Conservation (phyloP, 306 rosid genomes). For the Astragalus membranaceus region DNA sequence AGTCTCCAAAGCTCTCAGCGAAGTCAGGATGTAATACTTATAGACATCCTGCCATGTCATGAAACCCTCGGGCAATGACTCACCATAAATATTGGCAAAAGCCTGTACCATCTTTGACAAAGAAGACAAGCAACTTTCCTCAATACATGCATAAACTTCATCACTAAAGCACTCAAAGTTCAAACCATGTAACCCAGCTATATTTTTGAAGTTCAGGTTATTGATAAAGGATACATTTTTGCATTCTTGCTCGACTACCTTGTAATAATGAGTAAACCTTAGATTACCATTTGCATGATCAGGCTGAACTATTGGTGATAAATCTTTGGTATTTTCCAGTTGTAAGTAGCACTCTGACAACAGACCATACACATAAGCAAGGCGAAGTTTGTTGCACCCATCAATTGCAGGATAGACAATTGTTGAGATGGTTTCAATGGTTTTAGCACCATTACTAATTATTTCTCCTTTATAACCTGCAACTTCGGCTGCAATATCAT, state of each 20-base stretch:
- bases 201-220: constrained; percentile 80
- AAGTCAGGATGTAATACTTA: constrained; percentile 51
- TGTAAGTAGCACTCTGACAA: constrained; percentile 75
- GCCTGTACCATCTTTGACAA: constrained; percentile 79
- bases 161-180: constrained; percentile 55
- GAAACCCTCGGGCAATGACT: constrained; percentile 60
- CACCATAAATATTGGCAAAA: constrained; percentile 38
- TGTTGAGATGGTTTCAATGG: constrained; percentile 59
- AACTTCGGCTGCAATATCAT: constrained; percentile 71
- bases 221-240: constrained; percentile 49
- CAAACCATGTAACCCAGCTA: constrained; percentile 78
- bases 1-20: constrained; percentile 53
- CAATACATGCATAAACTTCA: constrained; percentile 62
- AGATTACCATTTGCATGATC: constrained; percentile 44
- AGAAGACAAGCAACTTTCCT: constrained; percentile 66
- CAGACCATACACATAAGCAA: constrained; percentile 63
- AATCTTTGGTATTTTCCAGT: constrained; percentile 51
- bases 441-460: constrained; percentile 48
- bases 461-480: constrained; percentile 54
- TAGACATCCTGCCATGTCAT: constrained; percentile 84
- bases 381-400: constrained; percentile 84
- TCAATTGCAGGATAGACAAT: constrained; percentile 71
- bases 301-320: constrained; percentile 36
- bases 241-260: constrained; percentile 74
- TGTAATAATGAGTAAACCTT: constrained; percentile 57